A percentile compares a stretch with the other conserved stretches of the same genome.
phyloP scores from a whole-genome alignment of 805 yeast species.

The Saccharomycopsis sp. region DNA sequence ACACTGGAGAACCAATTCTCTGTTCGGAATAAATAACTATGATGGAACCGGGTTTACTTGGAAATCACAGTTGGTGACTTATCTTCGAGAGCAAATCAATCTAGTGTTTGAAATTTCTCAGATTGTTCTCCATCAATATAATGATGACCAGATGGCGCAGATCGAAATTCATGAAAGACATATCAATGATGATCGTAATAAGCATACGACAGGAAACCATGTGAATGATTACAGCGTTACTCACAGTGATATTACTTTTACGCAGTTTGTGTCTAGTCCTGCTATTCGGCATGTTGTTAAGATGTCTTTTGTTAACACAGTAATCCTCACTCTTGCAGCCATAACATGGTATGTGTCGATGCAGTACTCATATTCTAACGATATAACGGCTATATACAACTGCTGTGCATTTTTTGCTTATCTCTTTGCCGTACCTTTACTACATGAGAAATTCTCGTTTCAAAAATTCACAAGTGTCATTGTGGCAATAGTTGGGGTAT shows the following conservation, averaged over 20 bases:
- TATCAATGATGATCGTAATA: neutral
- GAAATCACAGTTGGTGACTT: neutral
- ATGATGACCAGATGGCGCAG: neutral
- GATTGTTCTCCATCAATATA: neutral
- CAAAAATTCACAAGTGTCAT: conserved; percentile 61
- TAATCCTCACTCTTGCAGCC: conserved; percentile 69
- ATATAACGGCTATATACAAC: conserved; percentile 85
- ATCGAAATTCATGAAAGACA: neutral
- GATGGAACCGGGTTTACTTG: neutral
- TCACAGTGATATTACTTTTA: neutral
- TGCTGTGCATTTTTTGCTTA: conserved; percentile 87
- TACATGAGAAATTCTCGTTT: conserved; percentile 59
- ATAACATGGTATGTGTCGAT: conserved; percentile 83
- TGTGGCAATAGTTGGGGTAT: conserved; percentile 68
- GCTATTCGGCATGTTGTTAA: conserved; percentile 43
- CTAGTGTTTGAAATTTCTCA: neutral
- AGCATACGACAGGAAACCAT: neutral
- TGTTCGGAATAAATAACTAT: conserved; percentile 16
- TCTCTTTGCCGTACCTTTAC: conserved; percentile 70
- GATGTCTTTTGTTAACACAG: conserved; percentile 40
- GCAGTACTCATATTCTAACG: conserved; percentile 72
- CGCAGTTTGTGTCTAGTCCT: neutral
- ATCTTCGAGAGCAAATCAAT: neutral
- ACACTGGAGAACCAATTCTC: conserved; percentile 14
- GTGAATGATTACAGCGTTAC: neutral